Conservation (phyloP, 129 eudicot genomes). For the Lonicera japonica region DNA sequence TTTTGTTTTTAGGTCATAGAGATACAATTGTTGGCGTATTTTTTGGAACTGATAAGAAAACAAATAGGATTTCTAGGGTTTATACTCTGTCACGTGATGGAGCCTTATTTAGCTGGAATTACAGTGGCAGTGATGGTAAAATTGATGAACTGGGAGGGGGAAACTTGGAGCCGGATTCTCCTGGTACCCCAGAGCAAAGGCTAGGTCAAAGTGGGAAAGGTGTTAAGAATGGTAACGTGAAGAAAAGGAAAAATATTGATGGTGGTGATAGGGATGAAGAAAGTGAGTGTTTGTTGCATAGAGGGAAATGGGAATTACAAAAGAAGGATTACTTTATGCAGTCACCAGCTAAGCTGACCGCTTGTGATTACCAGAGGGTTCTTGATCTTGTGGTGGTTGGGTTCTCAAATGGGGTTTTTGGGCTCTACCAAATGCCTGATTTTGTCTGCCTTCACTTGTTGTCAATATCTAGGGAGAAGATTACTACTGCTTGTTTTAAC, state of each 20-base stretch:
- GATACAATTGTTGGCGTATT: conserved; percentile 67
- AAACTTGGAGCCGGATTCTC: conserved; percentile 53
- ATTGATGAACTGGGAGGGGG: conserved; percentile 16
- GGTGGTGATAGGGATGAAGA: conserved; percentile 22
- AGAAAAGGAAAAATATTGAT: conserved; percentile 55
- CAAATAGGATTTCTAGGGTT: conserved; percentile 36
- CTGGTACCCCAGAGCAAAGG: conserved; percentile 62
- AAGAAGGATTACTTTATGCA: conserved; percentile 83
- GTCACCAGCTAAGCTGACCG: conserved; percentile 57
- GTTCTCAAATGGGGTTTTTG: conserved; percentile 89
- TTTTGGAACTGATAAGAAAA: conserved; percentile 62
- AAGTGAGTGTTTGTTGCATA: conserved; percentile 34
- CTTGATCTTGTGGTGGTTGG: conserved; percentile 88
- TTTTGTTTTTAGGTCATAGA: conserved; percentile 81
- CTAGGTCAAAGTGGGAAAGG: conserved; percentile 5
- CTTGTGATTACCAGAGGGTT: conserved; percentile 80
- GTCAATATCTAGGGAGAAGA: conserved; percentile 87
- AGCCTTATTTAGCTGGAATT: conserved; percentile 62
- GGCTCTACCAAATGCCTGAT: conserved; percentile 89
- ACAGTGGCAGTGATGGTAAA: conserved; percentile 6
- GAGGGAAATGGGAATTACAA: conserved; percentile 61
- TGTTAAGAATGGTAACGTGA: conserved; percentile 9
- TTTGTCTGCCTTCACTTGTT: conserved; percentile 85
- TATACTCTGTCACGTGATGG: conserved; percentile 83
- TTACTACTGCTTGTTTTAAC: conserved; percentile 76